These are phyloP conservation scores for Pholiota conissans DNA, from an alignment of 768 basidiomycete genomes.

Conservation along the genomic window DNA sequence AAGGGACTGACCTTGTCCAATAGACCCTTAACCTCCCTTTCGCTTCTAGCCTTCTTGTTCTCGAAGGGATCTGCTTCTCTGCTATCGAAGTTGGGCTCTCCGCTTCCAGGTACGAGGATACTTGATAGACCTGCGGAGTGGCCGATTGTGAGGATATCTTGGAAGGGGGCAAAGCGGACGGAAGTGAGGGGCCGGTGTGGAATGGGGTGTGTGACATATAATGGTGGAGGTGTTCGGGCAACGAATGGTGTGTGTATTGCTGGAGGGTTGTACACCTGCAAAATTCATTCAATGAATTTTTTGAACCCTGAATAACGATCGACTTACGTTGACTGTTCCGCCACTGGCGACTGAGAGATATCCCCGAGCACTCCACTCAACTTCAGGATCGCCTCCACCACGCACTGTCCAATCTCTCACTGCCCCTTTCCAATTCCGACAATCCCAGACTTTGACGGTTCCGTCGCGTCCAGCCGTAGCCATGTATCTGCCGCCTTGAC, in stretches of 20 bases:
- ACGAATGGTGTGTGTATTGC: slow-evolving; percentile 59
- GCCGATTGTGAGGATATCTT: slow-evolving; percentile 80
- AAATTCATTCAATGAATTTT: slow-evolving; percentile 3
- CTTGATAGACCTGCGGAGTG: slow-evolving; percentile 79
- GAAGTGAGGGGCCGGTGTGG: slow-evolving; percentile 76
- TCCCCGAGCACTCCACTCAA: slow-evolving; percentile 88
- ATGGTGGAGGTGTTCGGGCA: slow-evolving; percentile 59
- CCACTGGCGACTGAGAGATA: slow-evolving; percentile 80
- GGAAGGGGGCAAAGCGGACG: slow-evolving; percentile 85
- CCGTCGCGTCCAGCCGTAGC: slow-evolving; percentile 88
- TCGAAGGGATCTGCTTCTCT: slow-evolving; percentile 95
- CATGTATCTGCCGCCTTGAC: slow-evolving; percentile 86
- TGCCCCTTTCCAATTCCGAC: slow-evolving; percentile 90
- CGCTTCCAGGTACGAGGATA: slow-evolving; percentile 87
- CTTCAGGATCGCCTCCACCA: slow-evolving; percentile 58
- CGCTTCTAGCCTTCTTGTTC: slow-evolving; percentile 73
- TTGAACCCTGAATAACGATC: neutral
- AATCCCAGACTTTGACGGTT: slow-evolving; percentile 94
- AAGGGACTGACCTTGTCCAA: slow-evolving; percentile 73
- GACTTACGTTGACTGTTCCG: slow-evolving; percentile 77
- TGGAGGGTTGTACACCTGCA: slow-evolving; percentile 72
- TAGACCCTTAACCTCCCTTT: slow-evolving; percentile 87
- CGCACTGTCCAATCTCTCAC: slow-evolving; percentile 76
- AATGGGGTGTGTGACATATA: slow-evolving; percentile 88
- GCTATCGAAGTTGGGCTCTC: slow-evolving; percentile 95